A percentile compares a stretch with the other conserved stretches of the same genome.
Evolutionary conservation across 2,329 filamentous ascomycete species (phyloP).

Genomic region (Colletotrichum ledebouriae): DNA sequence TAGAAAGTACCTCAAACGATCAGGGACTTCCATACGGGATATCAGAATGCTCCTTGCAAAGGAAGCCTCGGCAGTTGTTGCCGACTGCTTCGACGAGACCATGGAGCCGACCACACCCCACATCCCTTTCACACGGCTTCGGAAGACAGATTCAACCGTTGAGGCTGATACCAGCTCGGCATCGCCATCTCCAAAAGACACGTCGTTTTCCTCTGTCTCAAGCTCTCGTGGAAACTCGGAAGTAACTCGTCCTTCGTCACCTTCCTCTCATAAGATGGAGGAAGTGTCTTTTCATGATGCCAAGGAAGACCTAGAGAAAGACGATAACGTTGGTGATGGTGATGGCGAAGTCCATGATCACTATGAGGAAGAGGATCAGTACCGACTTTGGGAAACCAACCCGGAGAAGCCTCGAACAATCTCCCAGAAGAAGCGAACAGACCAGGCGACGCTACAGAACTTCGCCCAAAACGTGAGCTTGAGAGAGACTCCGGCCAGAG

Average conservation of each 20-base stretch:
- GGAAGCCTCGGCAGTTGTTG: neutral
- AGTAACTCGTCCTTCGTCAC: neutral
- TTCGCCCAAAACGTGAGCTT: slow-evolving; percentile 54
- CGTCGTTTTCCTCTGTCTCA: neutral
- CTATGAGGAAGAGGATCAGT: slow-evolving; percentile 29
- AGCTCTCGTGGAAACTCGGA: neutral
- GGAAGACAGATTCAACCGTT: slow-evolving; percentile 11
- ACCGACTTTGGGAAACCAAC: slow-evolving; percentile 49
- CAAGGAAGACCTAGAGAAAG: neutral
- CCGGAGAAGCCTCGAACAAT: slow-evolving; percentile 52
- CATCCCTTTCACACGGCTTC: neutral
- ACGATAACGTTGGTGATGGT: neutral
- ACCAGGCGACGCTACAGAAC: slow-evolving; percentile 65
- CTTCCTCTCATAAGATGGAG: neutral
- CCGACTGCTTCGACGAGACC: neutral
- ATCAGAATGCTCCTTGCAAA: neutral
- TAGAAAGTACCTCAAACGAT: neutral
- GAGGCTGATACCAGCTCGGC: neutral
- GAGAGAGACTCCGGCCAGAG: slow-evolving; percentile 46
- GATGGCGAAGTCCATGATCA: slow-evolving; percentile 18
- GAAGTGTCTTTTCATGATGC: neutral
- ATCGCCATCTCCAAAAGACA: neutral
- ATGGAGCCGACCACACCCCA: neutral
- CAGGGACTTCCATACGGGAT: neutral
- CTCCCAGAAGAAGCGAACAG: slow-evolving; percentile 61